Base-by-base conservation (phyloP, 129 eudicot genomes). In the Flaveria linearis region DNA sequence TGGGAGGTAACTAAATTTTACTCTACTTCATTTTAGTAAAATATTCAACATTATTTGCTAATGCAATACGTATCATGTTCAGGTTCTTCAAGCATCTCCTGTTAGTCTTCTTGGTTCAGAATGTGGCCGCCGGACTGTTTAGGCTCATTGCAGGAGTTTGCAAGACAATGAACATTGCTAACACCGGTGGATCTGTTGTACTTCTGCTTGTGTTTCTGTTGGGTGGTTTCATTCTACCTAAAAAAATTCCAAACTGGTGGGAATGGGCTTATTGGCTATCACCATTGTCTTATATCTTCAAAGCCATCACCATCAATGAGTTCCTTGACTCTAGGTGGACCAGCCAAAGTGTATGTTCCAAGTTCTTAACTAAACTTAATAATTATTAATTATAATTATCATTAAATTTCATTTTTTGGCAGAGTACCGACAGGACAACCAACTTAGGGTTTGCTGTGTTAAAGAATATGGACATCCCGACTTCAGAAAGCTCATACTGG, bases 61-160 rank as follows among this genome's bases (percentile, higher is more conserved):
- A 66, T 66, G 72, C 3, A 67, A 62, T 25, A 67, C 42, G n/a
- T 67, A 6, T 36, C 5, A 2, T 50, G 5, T 75, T 6, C 87
- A 91, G 92, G 89, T 91, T 88, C 88, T 91, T 91, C 85, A 88
- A 88, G 90, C 92, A 91, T 25, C 72, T 88, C 14, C 73, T 91
- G 72, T 67, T 88, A 84, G 74, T 81, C 14, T 91, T 91, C 69
- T 64, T 80, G 18, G 76, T 88, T 80, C 96, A 91, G 73, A 93
- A 88, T 81, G 87, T 83, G 92, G 96, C 90, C 5, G 87, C 90
- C 16, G 97, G 92, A 28, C 56, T 45, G 13, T 45, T 88, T 70
- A 89, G 96, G 78, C 79, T 85, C 28, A 88, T 81, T 47, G 94
- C 95, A 64, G 92, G 83, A 45, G 49, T 87, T 9, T 88, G 97